Conservation (phyloP, 768 basidiomycete genomes). For the Tricholoma furcatifolium region DNA sequence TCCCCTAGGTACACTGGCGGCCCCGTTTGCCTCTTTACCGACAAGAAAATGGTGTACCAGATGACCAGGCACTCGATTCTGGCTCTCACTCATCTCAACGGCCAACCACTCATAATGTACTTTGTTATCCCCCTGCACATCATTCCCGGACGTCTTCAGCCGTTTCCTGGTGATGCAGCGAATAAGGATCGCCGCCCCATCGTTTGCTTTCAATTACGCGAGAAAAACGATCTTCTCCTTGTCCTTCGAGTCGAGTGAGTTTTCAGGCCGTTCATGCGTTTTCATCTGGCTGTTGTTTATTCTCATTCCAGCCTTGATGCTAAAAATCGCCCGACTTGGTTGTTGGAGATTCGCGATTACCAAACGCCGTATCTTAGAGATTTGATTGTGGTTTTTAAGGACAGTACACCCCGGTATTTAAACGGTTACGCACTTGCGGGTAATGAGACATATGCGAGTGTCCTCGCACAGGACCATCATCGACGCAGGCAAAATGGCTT, state of each 20-base stretch:
- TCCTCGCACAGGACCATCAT: no score
- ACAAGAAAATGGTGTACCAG: no score
- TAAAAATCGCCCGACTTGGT: not conserved
- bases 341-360: not conserved
- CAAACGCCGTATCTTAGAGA: not conserved
- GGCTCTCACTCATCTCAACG: no score
- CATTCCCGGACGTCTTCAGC: not conserved
- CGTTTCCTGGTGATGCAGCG: not conserved
- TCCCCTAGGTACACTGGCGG: no score
- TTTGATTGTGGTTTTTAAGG: not conserved
- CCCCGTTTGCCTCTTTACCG: no score
- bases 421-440: not conserved
- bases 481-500: no score
- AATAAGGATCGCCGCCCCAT: not conserved
- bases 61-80: no score
- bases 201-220: constrained; percentile 1
- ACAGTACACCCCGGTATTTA: not conserved
- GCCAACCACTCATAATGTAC: not conserved
- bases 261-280: not conserved
- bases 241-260: not conserved
- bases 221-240: not conserved
- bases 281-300: not conserved
- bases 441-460: no score
- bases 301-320: not conserved
- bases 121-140: not conserved